Percentiles rank a stretch among this genome's conserved stretches.
Evolutionary conservation across 2,329 filamentous ascomycete species (phyloP).

Genomic region (Didymella segeticola): DNA sequence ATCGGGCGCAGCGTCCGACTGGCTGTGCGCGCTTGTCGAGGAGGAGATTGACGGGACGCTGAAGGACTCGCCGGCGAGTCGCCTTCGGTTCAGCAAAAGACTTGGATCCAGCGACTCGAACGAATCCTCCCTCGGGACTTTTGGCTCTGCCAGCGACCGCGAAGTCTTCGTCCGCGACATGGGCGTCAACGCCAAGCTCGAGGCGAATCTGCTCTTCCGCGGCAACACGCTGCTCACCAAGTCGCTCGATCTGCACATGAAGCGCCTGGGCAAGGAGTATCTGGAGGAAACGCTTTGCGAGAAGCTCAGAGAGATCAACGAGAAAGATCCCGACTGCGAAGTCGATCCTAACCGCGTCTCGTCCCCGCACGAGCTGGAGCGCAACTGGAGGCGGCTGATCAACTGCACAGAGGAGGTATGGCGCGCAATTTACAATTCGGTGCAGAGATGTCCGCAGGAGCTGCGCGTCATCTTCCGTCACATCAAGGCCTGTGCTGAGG

Average conservation of each 20-base stretch:
- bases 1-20: constrained; percentile 81
- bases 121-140: constrained; percentile 53
- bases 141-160: constrained; percentile 62
- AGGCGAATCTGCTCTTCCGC: constrained; percentile 93
- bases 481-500: constrained; percentile 88
- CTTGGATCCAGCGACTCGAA: constrained; percentile 74
- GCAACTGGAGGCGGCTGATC: constrained; percentile 82
- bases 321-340: constrained; percentile 89
- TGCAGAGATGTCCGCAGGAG: constrained; percentile 77
- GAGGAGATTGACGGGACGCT: constrained; percentile 95
- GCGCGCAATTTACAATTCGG: constrained; percentile 80
- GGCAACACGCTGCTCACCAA: constrained; percentile 95
- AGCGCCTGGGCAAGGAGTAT: constrained; percentile 89
- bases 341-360: constrained; percentile 85
- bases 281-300: constrained; percentile 85
- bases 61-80: constrained; percentile 75
- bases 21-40: constrained; percentile 91
- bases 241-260: constrained; percentile 94
- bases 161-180: constrained; percentile 78
- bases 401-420: constrained; percentile 82
- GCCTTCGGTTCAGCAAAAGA: constrained; percentile 72
- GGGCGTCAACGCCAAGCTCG: constrained; percentile 78
- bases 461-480: constrained; percentile 87
- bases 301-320: constrained; percentile 87
- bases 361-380: constrained; percentile 72